These are phyloP conservation scores for Escallonia rubra DNA, from an alignment of 129 eudicot species.

Conservation along the genomic window DNA sequence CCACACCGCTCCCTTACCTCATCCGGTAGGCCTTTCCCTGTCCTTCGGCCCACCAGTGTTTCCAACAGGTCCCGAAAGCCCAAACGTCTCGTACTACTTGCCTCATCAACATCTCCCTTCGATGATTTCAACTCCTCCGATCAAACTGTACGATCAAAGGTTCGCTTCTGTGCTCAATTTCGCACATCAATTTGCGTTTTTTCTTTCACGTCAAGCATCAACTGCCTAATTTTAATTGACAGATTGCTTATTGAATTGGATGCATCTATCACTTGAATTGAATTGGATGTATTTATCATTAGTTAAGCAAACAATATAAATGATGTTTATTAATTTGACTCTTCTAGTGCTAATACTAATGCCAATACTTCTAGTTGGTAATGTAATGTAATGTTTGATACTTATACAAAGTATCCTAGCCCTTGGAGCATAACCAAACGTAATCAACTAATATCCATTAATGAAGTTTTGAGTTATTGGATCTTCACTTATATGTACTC, in stretches of 20 bases:
- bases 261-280: not conserved
- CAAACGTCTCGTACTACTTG: conserved; percentile 35
- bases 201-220: not conserved
- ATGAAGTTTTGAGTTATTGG: too few species aligned
- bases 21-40: conserved; percentile 12
- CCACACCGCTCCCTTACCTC: conserved; percentile 11
- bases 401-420: too few species aligned
- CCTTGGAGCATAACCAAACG: too few species aligned
- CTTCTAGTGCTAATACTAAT: too few species aligned
- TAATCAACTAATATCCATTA: too few species aligned
- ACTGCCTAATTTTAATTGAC: not conserved
- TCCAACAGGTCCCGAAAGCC: conserved; percentile 2
- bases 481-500: too few species aligned
- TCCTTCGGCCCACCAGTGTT: conserved; percentile 1
- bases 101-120: conserved; percentile 34
- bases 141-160: conserved; percentile 62
- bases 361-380: not conserved
- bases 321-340: not conserved
- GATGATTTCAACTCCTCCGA: conserved; percentile 23
- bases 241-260: not conserved
- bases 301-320: not conserved
- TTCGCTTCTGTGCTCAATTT: conserved; percentile 9
- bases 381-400: too few species aligned
- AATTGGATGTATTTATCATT: not conserved
- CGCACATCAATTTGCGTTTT: not conserved